phyloP scores from a whole-genome alignment of 2,329 filamentous ascomycete species.

The Colletotrichum acutatum region DNA sequence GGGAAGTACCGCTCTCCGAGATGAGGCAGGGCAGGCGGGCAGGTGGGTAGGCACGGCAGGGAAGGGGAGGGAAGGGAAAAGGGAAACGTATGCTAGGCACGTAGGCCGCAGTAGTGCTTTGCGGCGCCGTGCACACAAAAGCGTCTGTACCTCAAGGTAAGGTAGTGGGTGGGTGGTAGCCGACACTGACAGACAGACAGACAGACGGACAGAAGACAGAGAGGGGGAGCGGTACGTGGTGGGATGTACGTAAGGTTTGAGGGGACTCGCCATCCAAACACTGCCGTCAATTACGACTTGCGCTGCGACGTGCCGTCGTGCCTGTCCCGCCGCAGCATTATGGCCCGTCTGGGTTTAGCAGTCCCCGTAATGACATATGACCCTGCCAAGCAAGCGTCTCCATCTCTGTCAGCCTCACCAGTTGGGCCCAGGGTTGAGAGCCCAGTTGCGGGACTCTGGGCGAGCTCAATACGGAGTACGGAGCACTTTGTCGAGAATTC shows the following conservation, averaged over 20 bases:
- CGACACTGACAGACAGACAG: neutral
- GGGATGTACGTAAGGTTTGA: slow-evolving; percentile 28
- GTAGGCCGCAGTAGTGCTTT: neutral
- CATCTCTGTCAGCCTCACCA: slow-evolving; percentile 21
- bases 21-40: slow-evolving; percentile 14
- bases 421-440: slow-evolving; percentile 18
- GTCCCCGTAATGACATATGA: slow-evolving; percentile 34
- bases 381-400: slow-evolving; percentile 31
- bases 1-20: slow-evolving; percentile 10
- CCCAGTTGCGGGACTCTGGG: slow-evolving; percentile 15
- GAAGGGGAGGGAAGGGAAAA: neutral
- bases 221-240: slow-evolving; percentile 3
- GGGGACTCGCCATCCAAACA: slow-evolving; percentile 34
- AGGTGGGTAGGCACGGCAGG: neutral
- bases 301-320: slow-evolving; percentile 21
- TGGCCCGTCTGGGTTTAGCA: slow-evolving; percentile 15
- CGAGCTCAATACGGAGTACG: slow-evolving; percentile 10
- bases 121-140: neutral
- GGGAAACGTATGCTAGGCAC: slow-evolving; percentile 15
- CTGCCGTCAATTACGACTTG: slow-evolving; percentile 22
- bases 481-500: neutral
- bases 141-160: no score
- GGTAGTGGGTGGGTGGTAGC: neutral
- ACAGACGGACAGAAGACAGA: no score
- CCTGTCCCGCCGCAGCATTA: slow-evolving; percentile 16